Evolutionary conservation across 495 filamentous ascomycete genomes (phyloP).

Genomic region (Staphylotrichum longicolle): DNA sequence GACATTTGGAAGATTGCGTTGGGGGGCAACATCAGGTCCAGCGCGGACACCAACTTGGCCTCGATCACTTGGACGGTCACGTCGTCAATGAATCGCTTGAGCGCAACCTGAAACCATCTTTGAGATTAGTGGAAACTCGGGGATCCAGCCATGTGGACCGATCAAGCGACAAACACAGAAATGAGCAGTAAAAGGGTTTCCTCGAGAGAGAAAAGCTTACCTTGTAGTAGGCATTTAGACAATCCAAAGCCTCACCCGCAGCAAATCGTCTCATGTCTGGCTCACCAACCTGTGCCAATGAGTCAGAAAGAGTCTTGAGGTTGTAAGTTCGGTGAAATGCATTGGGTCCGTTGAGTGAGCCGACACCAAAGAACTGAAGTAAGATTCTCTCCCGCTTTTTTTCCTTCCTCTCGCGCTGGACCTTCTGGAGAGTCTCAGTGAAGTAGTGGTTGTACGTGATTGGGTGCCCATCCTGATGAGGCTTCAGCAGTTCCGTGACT

Average conservation of each 20-base stretch:
- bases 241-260: slow-evolving; percentile 48
- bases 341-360: slow-evolving; percentile 8
- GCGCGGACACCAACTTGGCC: slow-evolving; percentile 50
- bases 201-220: slow-evolving; percentile 23
- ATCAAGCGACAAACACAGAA: too few relatives aligned
- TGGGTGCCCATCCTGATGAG: slow-evolving; percentile 40
- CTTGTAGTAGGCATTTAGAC: slow-evolving; percentile 53
- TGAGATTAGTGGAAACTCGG: too few relatives aligned
- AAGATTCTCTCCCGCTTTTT: slow-evolving; percentile 21
- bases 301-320: slow-evolving; percentile 30
- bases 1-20: slow-evolving; percentile 46
- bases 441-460: slow-evolving; percentile 61
- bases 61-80: slow-evolving; percentile 59
- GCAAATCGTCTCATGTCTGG: slow-evolving; percentile 43
- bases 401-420: slow-evolving; percentile 29
- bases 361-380: slow-evolving; percentile 24
- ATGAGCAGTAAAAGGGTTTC: too few relatives aligned
- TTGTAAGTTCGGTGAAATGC: slow-evolving; percentile 16
- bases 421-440: slow-evolving; percentile 48
- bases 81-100: slow-evolving; percentile 63
- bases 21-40: slow-evolving; percentile 46
- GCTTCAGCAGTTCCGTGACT: slow-evolving; percentile 35
- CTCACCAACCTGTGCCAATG: slow-evolving; percentile 29
- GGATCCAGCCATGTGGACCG: too few relatives aligned
- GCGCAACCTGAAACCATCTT: slow-evolving; percentile 49